Evolutionary conservation across 1,284 basidiomycete genomes (phyloP), one percentile per base, ranked within the genome.

Genomic region (Puccinia novopanici): DNA sequence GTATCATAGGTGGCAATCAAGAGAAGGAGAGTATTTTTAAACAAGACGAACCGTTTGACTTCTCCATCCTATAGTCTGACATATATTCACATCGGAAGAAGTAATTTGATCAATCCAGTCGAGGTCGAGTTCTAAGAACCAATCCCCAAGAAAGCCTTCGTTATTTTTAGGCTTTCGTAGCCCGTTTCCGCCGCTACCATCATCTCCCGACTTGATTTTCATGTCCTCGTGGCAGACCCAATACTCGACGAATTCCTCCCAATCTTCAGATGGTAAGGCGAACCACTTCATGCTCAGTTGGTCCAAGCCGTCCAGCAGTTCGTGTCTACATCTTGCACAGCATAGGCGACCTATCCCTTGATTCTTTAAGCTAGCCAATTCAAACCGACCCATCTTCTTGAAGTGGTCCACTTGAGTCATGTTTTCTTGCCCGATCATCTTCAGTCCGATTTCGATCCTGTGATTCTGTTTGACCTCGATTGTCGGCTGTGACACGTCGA

Each of bases 231-330:
- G 75, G n/a, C 75, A 77, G 40, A 77, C 54, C 75, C 75, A 77
- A 77, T 77, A 77, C 52, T 77, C 75, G 34, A 77, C 63, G 50
- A 77, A 77, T 17, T 77, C 75, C 30, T 68, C 61, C 75, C 75
- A 77, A 37, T 55, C 61, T 42, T 67, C 63, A 0, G 75, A 77
- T 5, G 75, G 75, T 22, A 77, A 57, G 4, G 45, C 63, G 42
- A 68, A 77, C 61, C 65, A 77, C 55, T 68, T 61, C 34, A 22
- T 55, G 10, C 27, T 40, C 42, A 34, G 37, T n/a, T 40, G n/a
- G 40, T 77, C 65, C n/a, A 77, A 54, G 40, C 65, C 75, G n/a
- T 67, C 19, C 15, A 67, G n/a, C 27, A 77, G 27, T 37, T 50
- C 63, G 19, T 68, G 55, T 24, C 12, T 19, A 45, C 75, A 77